These are phyloP conservation scores for Lycium barbarum DNA, from an alignment of 257 asterid species.

Conservation along the genomic window DNA sequence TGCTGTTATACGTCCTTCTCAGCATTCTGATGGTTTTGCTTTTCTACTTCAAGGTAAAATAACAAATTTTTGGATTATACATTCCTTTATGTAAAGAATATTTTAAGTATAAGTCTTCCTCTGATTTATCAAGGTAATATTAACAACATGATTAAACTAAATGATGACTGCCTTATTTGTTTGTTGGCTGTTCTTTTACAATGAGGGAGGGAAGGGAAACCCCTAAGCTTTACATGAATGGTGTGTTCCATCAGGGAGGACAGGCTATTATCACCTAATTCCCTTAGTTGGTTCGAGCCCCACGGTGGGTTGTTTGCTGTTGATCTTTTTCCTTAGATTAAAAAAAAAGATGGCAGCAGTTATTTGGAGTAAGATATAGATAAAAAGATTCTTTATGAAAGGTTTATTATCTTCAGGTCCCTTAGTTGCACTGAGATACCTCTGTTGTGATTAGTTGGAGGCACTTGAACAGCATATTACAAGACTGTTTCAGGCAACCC, in stretches of 20 bases:
- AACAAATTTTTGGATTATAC: not conserved
- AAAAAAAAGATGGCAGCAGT: not conserved
- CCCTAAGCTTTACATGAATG: not conserved
- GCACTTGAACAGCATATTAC: not conserved
- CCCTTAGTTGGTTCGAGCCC: too few species aligned
- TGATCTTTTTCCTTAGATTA: too few species aligned
- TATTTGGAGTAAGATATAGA: not conserved
- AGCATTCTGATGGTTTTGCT: conserved; percentile 17
- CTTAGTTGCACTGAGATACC: not conserved
- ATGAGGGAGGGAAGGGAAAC: not conserved
- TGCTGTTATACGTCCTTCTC: not conserved
- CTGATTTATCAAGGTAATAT: not conserved
- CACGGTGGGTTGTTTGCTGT: too few species aligned
- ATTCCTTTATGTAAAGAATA: not conserved
- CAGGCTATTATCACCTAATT: not conserved
- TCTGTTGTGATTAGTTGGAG: not conserved
- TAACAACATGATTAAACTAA: not conserved
- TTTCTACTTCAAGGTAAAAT: not conserved
- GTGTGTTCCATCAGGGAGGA: not conserved
- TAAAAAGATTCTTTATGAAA: not conserved
- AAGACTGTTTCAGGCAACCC: not conserved
- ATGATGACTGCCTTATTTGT: not conserved
- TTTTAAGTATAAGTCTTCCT: not conserved
- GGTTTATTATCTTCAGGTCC: not conserved
- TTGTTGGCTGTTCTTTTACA: not conserved